Evolutionary conservation across 2,329 filamentous ascomycete genomes (phyloP).

Genomic region (Aureobasidium mangrovei): DNA sequence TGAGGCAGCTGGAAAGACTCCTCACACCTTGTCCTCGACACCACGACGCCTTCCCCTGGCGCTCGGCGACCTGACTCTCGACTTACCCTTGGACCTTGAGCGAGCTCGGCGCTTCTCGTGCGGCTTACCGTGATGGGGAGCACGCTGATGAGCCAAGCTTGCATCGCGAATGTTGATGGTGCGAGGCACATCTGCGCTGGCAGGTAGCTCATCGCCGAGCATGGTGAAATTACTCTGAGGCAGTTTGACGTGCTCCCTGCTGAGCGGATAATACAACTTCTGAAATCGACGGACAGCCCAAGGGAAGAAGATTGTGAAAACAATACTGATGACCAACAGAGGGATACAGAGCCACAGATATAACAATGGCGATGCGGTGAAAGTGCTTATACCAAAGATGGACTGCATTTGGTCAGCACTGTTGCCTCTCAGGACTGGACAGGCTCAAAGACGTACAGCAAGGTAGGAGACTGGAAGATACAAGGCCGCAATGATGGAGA

Average conservation of each 20-base stretch:
- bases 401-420: slow-evolving; percentile 13
- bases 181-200: slow-evolving; percentile 20
- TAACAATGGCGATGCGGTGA: slow-evolving; percentile 25
- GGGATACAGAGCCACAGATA: slow-evolving; percentile 29
- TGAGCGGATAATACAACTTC: slow-evolving; percentile 21
- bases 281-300: slow-evolving; percentile 22
- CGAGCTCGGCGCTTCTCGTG: not conserved
- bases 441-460: slow-evolving; percentile 16
- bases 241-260: slow-evolving; percentile 20
- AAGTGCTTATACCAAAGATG: slow-evolving; percentile 29
- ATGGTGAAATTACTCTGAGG: slow-evolving; percentile 26
- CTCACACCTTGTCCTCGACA: slow-evolving; percentile 6
- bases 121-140: not conserved
- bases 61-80: slow-evolving; percentile 3
- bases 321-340: slow-evolving; percentile 22
- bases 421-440: not conserved
- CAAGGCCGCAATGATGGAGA: slow-evolving; percentile 27
- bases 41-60: slow-evolving; percentile 4
- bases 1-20: not conserved
- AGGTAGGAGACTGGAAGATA: slow-evolving; percentile 30
- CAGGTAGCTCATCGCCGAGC: slow-evolving; percentile 28
- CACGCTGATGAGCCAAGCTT: not conserved
- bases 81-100: not conserved
- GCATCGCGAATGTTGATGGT: not conserved
- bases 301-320: slow-evolving; percentile 25